Evolutionary conservation across 2,329 filamentous ascomycete species (phyloP).

Genomic region (Paramyrothecium roridum): DNA sequence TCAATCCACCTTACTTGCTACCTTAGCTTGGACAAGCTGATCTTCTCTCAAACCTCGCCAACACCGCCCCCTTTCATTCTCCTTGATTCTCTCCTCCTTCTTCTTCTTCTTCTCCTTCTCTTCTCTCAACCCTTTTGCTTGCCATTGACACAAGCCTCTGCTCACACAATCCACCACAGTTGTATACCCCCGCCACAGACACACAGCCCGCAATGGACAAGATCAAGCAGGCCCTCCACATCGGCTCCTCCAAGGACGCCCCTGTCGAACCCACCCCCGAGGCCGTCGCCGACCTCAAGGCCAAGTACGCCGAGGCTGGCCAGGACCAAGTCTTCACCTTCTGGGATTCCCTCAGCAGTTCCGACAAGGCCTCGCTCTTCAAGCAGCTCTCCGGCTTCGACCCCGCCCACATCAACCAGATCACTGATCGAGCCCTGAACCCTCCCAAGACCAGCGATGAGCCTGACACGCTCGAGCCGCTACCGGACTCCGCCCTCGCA

Average conservation of each 20-base stretch:
- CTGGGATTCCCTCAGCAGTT: conserved; percentile 72
- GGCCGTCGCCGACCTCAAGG: conserved; percentile 67
- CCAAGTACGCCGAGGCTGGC: conserved; percentile 72
- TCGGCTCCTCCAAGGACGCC: conserved; percentile 24
- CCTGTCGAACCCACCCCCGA: conserved; percentile 57
- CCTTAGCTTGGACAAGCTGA: neutral
- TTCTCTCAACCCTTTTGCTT: conserved; percentile 2
- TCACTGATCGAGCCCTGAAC: conserved; percentile 78
- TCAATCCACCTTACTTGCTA: neutral
- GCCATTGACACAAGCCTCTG: conserved; percentile 5
- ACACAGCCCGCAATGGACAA: conserved; percentile 34
- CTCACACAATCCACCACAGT: neutral
- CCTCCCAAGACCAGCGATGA: conserved; percentile 63
- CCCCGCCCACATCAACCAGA: conserved; percentile 81
- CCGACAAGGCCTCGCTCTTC: conserved; percentile 76
- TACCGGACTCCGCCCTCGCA: conserved; percentile 81
- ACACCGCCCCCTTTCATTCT: too few species aligned
- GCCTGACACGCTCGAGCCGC: conserved; percentile 69
- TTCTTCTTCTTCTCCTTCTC: neutral
- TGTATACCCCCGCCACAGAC: conserved; percentile 8
- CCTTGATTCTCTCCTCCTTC: neutral
- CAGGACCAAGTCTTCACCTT: conserved; percentile 75
- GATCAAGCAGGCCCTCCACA: conserved; percentile 39
- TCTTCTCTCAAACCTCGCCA: too few species aligned
- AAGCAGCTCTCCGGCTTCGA: conserved; percentile 80